These are phyloP conservation scores for Aspergillus homomorphus DNA, from an alignment of 495 filamentous ascomycete genomes.

Conservation along the genomic window DNA sequence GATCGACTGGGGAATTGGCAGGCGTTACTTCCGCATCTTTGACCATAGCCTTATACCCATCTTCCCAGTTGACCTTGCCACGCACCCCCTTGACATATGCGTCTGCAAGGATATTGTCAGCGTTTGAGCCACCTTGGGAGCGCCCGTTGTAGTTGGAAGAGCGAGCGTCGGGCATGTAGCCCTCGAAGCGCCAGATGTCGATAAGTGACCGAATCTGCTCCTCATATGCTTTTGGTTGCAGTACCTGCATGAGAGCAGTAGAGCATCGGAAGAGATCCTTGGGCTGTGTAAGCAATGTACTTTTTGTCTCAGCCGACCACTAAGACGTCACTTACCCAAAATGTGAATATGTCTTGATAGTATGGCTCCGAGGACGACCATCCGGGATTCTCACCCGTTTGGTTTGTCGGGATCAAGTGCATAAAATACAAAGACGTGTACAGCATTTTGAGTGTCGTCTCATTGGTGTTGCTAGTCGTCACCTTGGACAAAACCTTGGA, in stretches of 20 bases:
- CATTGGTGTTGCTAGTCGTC: constrained; percentile 54
- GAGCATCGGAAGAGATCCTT: constrained; percentile 63
- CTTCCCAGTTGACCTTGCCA: constrained; percentile 64
- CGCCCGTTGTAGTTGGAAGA: constrained; percentile 70
- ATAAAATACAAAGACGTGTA: constrained; percentile 69
- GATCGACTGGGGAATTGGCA: constrained; percentile 59
- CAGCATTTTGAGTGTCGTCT: constrained; percentile 53
- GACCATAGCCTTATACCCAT: constrained; percentile 66
- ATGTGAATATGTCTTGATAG: constrained; percentile 46
- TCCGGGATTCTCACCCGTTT: constrained; percentile 67
- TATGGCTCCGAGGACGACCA: constrained; percentile 66
- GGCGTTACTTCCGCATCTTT: constrained; percentile 65
- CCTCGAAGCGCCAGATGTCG: constrained; percentile 67
- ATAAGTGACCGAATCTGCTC: constrained; percentile 67
- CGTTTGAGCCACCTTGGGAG: constrained; percentile 70
- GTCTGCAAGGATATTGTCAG: constrained; percentile 72
- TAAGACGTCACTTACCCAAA: constrained; percentile 43
- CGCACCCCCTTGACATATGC: constrained; percentile 71
- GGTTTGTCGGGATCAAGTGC: constrained; percentile 67
- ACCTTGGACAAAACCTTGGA: constrained; percentile 60
- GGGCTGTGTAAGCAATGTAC: background rate
- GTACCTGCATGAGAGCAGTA: constrained; percentile 61
- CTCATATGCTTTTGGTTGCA: constrained; percentile 61
- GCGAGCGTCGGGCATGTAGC: constrained; percentile 62
- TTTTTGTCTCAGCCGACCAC: background rate